Percentiles rank a stretch among this genome's conserved stretches.
Conservation (phyloP, 1,284 basidiomycete genomes). For the Porodaedalea pini region DNA sequence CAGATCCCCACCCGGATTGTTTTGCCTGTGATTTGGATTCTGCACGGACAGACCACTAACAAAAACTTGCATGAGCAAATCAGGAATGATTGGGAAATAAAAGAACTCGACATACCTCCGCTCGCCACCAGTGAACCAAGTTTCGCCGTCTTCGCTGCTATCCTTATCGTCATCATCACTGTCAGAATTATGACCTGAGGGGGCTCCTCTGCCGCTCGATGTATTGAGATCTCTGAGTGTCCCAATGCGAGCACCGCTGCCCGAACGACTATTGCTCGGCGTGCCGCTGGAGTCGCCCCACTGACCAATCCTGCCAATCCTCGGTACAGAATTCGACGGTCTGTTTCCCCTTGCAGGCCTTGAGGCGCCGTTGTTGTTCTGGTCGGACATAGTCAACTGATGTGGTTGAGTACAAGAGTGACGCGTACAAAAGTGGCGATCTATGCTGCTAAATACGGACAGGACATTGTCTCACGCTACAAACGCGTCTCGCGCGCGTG, state of each 20-base stretch:
- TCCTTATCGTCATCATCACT: conserved; percentile 49
- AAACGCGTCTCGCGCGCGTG: conserved; percentile 1
- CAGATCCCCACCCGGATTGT: conserved; percentile 57
- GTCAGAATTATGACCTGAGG: neutral
- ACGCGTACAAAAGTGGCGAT: neutral
- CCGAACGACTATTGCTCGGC: conserved; percentile 9
- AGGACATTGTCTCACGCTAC: neutral
- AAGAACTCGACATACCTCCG: conserved; percentile 57
- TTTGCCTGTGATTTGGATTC: conserved; percentile 63
- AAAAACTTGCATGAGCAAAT: conserved; percentile 2
- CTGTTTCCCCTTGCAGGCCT: neutral
- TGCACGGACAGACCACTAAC: conserved; percentile 85
- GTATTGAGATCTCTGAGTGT: conserved; percentile 13
- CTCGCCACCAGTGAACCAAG: conserved; percentile 85
- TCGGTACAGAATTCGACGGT: conserved; percentile 12
- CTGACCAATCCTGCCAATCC: conserved; percentile 20
- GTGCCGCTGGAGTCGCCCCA: conserved; percentile 12
- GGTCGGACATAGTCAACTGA: conserved; percentile 12
- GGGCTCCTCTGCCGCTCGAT: neutral
- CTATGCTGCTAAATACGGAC: neutral
- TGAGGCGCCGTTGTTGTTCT: conserved; percentile 2
- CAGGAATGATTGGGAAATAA: neutral
- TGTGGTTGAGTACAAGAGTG: neutral
- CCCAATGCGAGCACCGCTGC: conserved; percentile 12
- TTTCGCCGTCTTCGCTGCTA: conserved; percentile 48